phyloP scores from a whole-genome alignment of 2,329 filamentous ascomycete genomes.

The Metarhizium brunneum region DNA sequence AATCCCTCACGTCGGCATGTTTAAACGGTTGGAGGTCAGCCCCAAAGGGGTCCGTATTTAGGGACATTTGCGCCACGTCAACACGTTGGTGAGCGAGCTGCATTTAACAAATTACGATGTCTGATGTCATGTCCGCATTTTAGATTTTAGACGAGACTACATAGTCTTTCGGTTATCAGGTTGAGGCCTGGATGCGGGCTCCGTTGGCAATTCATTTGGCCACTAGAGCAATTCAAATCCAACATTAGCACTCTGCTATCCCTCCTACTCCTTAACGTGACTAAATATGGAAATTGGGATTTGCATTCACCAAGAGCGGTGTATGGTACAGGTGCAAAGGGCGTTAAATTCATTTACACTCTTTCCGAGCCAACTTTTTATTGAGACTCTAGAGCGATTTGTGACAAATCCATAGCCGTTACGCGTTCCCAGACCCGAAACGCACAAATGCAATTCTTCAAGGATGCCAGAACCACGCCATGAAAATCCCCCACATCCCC shows the following conservation, averaged over 20 bases:
- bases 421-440: constrained; percentile 35
- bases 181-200: too few species aligned
- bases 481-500: constrained; percentile 16
- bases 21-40: constrained; percentile 33
- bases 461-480: constrained; percentile 36
- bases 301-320: too few species aligned
- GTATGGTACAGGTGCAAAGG: neutral
- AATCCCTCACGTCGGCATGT: constrained; percentile 83
- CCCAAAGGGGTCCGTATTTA: constrained; percentile 17
- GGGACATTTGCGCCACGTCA: neutral
- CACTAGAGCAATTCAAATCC: too few species aligned
- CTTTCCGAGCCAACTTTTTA: constrained; percentile 32
- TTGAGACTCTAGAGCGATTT: constrained; percentile 33
- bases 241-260: too few species aligned
- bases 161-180: too few species aligned
- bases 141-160: too few species aligned
- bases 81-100: neutral
- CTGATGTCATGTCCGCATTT: neutral
- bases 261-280: too few species aligned
- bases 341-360: constrained; percentile 23
- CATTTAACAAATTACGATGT: neutral
- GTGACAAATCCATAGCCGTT: constrained; percentile 30
- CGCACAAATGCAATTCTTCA: constrained; percentile 37
- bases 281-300: too few species aligned
- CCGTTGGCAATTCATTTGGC: too few species aligned